Evolutionary conservation across 495 filamentous ascomycete species (phyloP), one percentile per base, ranked within the genome.

Genomic region (Lophiostoma macrostomum): DNA sequence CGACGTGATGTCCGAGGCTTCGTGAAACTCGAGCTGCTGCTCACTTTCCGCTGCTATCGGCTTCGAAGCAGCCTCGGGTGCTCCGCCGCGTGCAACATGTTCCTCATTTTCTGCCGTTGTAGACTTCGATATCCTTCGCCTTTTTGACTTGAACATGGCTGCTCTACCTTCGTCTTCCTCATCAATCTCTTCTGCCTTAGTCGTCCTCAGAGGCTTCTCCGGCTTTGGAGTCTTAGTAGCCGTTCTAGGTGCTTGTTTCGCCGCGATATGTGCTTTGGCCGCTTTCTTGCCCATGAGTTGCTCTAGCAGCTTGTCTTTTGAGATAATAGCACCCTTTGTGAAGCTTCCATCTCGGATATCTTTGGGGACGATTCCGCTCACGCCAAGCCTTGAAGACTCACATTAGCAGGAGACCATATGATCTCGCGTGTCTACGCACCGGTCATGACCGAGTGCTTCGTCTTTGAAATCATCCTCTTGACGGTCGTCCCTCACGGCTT

Each of bases 281-380:
- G 54, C 65, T 32, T 69, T 68, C 45, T 67, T 76, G 13, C 76
- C 75, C 11, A 79, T 61, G 18, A 79, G 56, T 34, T 69, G 70
- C 52, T 69, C 61, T 30, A 72, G 69, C 16, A 79, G 61, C 29
- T 65, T 65, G 23, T 77, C 70, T 34, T 73, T 69, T 8, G 66
- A 58, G 18, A 66, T 64, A 16, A 71, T 61, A 39, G 65, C 64
- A 46, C 61, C 67, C 14, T 66, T 64, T 40, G 67, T 68, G 31
- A 67, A 61, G 54, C 68, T 68, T 30, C 67, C 68, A 22, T 58
- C 45, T 66, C 37, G 14, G 22, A 64, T 67, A 34, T 73, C 56
- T 44, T 67, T 62, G 24, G 75, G 73, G 41, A 79, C 56, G 47
- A 69, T 44, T 19, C 69, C 70, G 14, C 74, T 73, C 3, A 76